Evolutionary conservation across 2,329 filamentous ascomycete genomes (phyloP).

Genomic region (Uncinocarpus reesii): DNA sequence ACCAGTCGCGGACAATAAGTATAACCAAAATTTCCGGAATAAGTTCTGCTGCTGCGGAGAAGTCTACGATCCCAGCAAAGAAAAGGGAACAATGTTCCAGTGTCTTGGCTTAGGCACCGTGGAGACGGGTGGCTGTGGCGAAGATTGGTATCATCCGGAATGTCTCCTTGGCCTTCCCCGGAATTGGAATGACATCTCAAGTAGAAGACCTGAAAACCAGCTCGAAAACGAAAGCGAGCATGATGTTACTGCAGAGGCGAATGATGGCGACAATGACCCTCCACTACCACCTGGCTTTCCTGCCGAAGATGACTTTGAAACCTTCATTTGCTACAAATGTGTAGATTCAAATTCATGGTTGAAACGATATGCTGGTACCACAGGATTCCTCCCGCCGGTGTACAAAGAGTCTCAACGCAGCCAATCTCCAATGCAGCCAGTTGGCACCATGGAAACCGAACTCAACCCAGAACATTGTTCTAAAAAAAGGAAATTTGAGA

Average conservation of each 20-base stretch:
- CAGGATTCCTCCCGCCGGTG: constrained; percentile 69
- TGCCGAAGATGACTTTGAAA: constrained; percentile 76
- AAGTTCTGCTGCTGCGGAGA: constrained; percentile 82
- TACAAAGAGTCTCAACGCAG: constrained; percentile 36
- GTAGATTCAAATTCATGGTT: constrained; percentile 83
- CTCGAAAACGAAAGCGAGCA: constrained; percentile 11
- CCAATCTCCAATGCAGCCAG: background rate
- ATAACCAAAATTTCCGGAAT: constrained; percentile 94
- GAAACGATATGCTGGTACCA: constrained; percentile 69
- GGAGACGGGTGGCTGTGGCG: constrained; percentile 79
- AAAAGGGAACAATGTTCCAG: constrained; percentile 98
- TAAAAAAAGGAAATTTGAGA: constrained; percentile 58
- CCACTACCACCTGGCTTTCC: constrained; percentile 80
- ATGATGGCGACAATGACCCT: constrained; percentile 44
- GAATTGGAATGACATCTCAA: constrained; percentile 43
- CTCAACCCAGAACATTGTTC: constrained; percentile 18
- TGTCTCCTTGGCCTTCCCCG: constrained; percentile 74
- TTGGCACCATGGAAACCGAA: background rate
- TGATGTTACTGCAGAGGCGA: constrained; percentile 19
- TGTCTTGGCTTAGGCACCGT: constrained; percentile 73
- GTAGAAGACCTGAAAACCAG: too few species aligned
- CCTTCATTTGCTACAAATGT: constrained; percentile 90
- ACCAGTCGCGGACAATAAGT: constrained; percentile 61
- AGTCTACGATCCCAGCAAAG: constrained; percentile 75
- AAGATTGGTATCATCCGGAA: constrained; percentile 96